Evolutionary conservation across 2,329 filamentous ascomycete species (phyloP), one percentile per base, ranked within the genome.

Genomic region (Nemania sp.): DNA sequence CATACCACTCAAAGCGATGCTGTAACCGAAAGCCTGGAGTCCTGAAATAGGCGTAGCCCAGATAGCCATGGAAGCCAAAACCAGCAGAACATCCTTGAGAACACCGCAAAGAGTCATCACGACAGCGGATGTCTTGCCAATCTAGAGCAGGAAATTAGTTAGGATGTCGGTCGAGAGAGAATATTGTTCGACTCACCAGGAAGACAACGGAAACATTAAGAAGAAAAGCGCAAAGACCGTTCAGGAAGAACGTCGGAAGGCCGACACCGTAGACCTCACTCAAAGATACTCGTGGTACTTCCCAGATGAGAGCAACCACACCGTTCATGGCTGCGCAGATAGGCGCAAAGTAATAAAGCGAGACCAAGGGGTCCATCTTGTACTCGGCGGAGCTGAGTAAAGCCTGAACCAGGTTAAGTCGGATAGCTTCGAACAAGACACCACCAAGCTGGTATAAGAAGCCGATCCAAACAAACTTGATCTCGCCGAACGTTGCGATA

Each of bases 401-500:
- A 56, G 86, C 86, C 78, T 93, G 86, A 48, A 94, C 89, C 86
- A 94, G 86, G 76, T 89, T 90, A 55, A 94, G 80, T 66, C 90
- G 87, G 61, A 90, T 82, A 51, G 90, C 89, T 75, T 94, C 90
- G 68, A 93, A 94, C 66, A 88, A 71, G 67, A 94, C 87, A 67
- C 90, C 90, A 52, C 80, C 85, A 57, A 88, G 78, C 76, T 94
- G 90, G 80, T 85, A 91, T 60, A 91, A 71, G 75, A 94, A 89
- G 60, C 90, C 90, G 61, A 83, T 80, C 74, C 89, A 78, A 66
- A 90, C 88, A 70, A 99, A 99, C 71, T 92, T 86, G 74, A 99
- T 95, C 78, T 99, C 94, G 67, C 94, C 94, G 60, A 96, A 83
- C 1, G 93, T 96, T 44, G 94, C 94, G 68, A 99, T 91, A 62